Percentiles rank a stretch among this genome's conserved stretches.
Evolutionary conservation across 192 early-diverging fungal genomes (phyloP).

Genomic region (Gonapodya sp.): DNA sequence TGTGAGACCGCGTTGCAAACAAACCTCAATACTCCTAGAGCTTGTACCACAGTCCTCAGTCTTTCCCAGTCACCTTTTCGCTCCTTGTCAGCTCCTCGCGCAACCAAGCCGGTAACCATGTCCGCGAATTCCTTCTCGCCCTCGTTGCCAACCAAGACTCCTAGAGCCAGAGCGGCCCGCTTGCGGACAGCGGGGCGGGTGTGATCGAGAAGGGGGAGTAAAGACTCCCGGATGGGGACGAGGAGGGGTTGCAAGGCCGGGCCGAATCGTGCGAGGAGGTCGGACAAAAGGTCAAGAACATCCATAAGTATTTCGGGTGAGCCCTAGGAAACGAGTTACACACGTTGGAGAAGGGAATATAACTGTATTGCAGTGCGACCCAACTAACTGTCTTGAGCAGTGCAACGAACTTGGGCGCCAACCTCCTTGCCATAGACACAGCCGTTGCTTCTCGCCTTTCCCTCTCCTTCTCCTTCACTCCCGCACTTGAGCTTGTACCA

Average conservation of each 20-base stretch:
- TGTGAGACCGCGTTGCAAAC: not conserved
- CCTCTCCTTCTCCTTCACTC: not conserved
- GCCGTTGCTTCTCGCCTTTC: constrained; percentile 18
- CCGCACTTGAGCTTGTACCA: not conserved
- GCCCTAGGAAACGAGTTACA: constrained; percentile 18
- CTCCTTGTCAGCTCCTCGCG: constrained; percentile 38
- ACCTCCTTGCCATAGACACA: constrained; percentile 40
- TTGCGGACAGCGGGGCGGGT: constrained; percentile 67
- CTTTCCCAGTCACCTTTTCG: constrained; percentile 49
- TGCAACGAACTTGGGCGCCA: constrained; percentile 58
- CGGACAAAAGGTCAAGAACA: constrained; percentile 63
- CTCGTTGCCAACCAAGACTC: constrained; percentile 52
- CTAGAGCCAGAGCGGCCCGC: constrained; percentile 59
- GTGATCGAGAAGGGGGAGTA: constrained; percentile 61
- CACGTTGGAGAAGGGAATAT: not conserved
- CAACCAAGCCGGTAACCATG: constrained; percentile 41
- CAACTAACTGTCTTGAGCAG: constrained; percentile 50
- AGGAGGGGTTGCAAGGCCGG: constrained; percentile 33
- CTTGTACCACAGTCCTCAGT: constrained; percentile 62
- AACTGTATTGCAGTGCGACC: constrained; percentile 13
- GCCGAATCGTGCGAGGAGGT: constrained; percentile 64
- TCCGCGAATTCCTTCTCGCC: constrained; percentile 63
- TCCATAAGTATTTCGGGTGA: constrained; percentile 55
- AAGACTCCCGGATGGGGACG: constrained; percentile 46
- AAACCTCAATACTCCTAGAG: constrained; percentile 62